These are phyloP conservation scores for Fusarium phyllophilum DNA, from an alignment of 2,329 filamentous ascomycete genomes.

Conservation along the genomic window DNA sequence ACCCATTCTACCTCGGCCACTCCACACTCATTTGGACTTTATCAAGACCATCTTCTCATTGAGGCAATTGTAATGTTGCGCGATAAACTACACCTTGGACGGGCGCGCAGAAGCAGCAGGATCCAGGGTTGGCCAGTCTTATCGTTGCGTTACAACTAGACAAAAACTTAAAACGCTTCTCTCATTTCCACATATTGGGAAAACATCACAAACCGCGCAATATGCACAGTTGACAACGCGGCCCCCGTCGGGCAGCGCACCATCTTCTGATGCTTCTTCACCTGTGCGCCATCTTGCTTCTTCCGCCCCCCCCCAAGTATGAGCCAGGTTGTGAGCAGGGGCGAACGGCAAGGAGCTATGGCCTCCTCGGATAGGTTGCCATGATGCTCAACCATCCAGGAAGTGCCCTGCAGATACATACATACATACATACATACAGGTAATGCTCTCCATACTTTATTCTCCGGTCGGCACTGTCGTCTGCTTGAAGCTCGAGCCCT, in stretches of 20 bases:
- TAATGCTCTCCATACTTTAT: constrained; percentile 21
- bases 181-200: background rate
- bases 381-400: constrained; percentile 16
- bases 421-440: background rate
- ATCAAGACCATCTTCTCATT: background rate
- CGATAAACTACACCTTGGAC: background rate
- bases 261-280: constrained; percentile 1
- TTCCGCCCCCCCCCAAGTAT: constrained; percentile 12
- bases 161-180: background rate
- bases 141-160: background rate
- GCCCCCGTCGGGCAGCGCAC: background rate
- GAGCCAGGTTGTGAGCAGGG: constrained; percentile 17
- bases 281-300: constrained; percentile 15
- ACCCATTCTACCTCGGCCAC: background rate
- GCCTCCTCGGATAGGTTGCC: constrained; percentile 18
- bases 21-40: background rate
- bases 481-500: background rate
- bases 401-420: constrained; percentile 19
- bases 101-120: background rate
- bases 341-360: constrained; percentile 32
- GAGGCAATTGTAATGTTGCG: background rate
- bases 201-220: background rate
- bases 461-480: constrained; percentile 8
- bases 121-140: background rate
- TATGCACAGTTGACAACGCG: constrained; percentile 6